phyloP scores from a whole-genome alignment of 192 early-diverging fungal genomes.

The Gryganskiella cystojenkinii region DNA sequence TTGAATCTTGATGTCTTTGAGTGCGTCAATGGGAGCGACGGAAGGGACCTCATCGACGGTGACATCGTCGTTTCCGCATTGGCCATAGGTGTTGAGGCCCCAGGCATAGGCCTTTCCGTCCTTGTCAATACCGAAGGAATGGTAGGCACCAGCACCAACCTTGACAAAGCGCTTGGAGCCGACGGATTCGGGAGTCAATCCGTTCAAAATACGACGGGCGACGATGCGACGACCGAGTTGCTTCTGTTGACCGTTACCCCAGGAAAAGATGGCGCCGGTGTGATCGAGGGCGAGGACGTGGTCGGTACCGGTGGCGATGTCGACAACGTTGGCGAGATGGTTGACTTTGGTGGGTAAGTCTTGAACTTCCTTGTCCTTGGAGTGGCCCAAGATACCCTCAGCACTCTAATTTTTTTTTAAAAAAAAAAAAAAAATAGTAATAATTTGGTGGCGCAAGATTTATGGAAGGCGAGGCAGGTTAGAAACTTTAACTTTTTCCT shows the following conservation, averaged over 20 bases:
- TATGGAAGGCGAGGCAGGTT: not conserved
- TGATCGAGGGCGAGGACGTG: constrained; percentile 82
- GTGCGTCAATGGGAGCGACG: constrained; percentile 66
- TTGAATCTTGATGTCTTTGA: constrained; percentile 58
- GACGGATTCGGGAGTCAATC: constrained; percentile 64
- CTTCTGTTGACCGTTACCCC: constrained; percentile 91
- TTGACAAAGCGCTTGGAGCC: constrained; percentile 65
- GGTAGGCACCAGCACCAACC: constrained; percentile 85
- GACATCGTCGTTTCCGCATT: constrained; percentile 71
- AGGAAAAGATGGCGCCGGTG: constrained; percentile 84
- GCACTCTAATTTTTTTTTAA: constrained; percentile 60
- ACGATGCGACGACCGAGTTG: constrained; percentile 89
- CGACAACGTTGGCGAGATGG: constrained; percentile 69
- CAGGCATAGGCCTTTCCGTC: constrained; percentile 77
- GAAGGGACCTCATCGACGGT: constrained; percentile 60
- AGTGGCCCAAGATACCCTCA: constrained; percentile 89
- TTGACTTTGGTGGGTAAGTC: constrained; percentile 66
- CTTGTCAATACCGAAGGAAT: constrained; percentile 82
- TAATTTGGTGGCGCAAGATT: not conserved
- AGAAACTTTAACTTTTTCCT: not conserved
- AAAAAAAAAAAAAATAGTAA: not conserved
- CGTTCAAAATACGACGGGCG: constrained; percentile 75
- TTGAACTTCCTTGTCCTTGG: constrained; percentile 72
- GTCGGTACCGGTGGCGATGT: constrained; percentile 85
- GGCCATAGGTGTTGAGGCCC: constrained; percentile 93